Evolutionary conservation across 2,329 filamentous ascomycete genomes (phyloP), one percentile per base, ranked within the genome.

Genomic region (Clonostachys rosea): DNA sequence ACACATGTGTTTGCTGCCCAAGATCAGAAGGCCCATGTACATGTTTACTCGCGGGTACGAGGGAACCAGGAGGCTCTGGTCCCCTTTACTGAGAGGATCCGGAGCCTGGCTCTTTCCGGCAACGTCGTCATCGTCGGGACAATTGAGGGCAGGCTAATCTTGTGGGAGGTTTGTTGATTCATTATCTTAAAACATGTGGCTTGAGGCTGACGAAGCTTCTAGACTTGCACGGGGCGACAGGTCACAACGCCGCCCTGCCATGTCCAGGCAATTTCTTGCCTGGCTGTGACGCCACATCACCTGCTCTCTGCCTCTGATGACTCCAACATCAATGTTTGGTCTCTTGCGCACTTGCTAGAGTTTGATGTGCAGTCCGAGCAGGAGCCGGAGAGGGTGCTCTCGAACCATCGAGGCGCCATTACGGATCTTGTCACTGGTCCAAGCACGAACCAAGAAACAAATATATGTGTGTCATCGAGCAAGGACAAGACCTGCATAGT

Each of bases 291-390:
- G 40, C 85, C 82, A 42, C 83, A 82, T 56, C 86, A 90, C 66
- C 67, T 94, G 45, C 74, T 94, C 44, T 89, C 87, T 2, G 89
- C 85, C 39, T 92, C 89, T 4, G 80, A 86, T 55, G 94, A 99
- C 70, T 88, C 91, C 45, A 95, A 89, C 63, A 78, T 96, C 52
- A 89, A 95, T 66, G 86, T 97, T 50, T 99, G 94, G 94, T 89
- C 89, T 2, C 68, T 96, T 45, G 76, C 87, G 5, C 77, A 78
- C 20, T 79, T 97, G 11, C 76, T 96, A 4, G 78, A 83, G 50
- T 67, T 81, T 47, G 69, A 76, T 53, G 66, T 72, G 18, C 71
- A 71, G 44, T 72, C 70, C 47, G 76, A 78, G 59, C 79, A 68
- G 67, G 83, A 91, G 55, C 91, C 92, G 3, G 72, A 90, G 43